These are phyloP conservation scores for Tetrahymena malaccensis DNA, from an alignment of 73 alveolate genomes.

Conservation along the genomic window DNA sequence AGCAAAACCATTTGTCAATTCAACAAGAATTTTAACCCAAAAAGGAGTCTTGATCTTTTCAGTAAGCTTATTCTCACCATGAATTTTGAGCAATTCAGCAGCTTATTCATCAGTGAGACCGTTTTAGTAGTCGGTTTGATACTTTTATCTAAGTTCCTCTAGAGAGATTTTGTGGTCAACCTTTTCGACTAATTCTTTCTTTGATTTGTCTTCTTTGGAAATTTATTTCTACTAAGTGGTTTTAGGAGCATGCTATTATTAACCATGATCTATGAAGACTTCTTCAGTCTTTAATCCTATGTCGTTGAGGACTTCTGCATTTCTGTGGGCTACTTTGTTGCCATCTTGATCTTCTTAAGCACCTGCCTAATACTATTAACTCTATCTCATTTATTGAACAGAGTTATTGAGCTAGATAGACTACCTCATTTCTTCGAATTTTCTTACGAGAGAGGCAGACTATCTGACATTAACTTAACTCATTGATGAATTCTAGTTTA, in stretches of 20 bases:
- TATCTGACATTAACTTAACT: not conserved
- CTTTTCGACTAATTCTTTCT: not conserved
- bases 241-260: not conserved
- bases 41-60: conserved; percentile 61
- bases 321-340: not conserved
- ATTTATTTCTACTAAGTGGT: not conserved
- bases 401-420: not conserved
- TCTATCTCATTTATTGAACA: not conserved
- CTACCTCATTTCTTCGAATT: not conserved
- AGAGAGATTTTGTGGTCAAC: conserved; percentile 54
- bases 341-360: not conserved
- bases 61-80: conserved; percentile 61
- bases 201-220: not conserved
- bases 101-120: conserved; percentile 69
- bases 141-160: conserved; percentile 47
- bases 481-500: not conserved
- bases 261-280: not conserved
- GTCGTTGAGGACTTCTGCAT: not conserved
- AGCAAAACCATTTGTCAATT: conserved; percentile 69
- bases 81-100: conserved; percentile 9
- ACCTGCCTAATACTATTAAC: not conserved
- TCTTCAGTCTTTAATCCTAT: not conserved
- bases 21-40: conserved; percentile 54
- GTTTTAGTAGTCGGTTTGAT: conserved; percentile 50
- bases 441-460: not conserved